These are phyloP conservation scores for Leccinum pachyderme DNA, from an alignment of 1,284 basidiomycete genomes.

Conservation along the genomic window DNA sequence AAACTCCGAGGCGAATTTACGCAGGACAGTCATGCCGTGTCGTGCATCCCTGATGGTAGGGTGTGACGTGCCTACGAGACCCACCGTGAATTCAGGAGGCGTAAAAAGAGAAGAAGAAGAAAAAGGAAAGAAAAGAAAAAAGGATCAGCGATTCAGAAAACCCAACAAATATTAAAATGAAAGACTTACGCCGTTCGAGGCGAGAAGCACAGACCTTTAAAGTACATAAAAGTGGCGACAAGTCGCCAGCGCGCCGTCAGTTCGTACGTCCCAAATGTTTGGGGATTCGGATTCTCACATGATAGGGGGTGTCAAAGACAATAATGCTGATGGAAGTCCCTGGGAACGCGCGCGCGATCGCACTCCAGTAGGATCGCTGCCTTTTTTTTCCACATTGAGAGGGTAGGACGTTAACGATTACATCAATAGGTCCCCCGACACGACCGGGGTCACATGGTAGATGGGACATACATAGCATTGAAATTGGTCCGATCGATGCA, in stretches of 20 bases:
- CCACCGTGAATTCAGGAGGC: not conserved
- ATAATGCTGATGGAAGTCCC: conserved; percentile 63
- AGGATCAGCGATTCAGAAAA: not conserved
- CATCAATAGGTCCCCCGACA: not conserved
- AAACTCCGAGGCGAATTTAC: conserved; percentile 59
- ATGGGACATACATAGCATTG: conserved; percentile 52
- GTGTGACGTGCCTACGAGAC: conserved; percentile 53
- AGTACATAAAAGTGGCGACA: not conserved
- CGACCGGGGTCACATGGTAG: not conserved
- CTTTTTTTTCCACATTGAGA: conserved; percentile 21
- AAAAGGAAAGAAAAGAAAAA: conserved; percentile 4
- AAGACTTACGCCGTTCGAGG: conserved; percentile 18
- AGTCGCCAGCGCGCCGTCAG: conserved; percentile 11
- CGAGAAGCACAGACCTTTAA: conserved; percentile 19
- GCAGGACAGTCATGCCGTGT: conserved; percentile 54
- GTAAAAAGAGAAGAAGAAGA: not conserved
- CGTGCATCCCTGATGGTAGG: conserved; percentile 64
- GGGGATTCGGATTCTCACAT: conserved; percentile 47
- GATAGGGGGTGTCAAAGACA: conserved; percentile 69
- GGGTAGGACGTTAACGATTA: not conserved
- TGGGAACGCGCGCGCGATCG: conserved; percentile 62
- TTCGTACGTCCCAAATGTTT: not conserved
- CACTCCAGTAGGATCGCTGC: conserved; percentile 68
- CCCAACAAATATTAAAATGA: not conserved
- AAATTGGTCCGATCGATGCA: conserved; percentile 75